Evolutionary conservation across 345 rosid genomes (phyloP).

Genomic region (Cardamine resedifolia): DNA sequence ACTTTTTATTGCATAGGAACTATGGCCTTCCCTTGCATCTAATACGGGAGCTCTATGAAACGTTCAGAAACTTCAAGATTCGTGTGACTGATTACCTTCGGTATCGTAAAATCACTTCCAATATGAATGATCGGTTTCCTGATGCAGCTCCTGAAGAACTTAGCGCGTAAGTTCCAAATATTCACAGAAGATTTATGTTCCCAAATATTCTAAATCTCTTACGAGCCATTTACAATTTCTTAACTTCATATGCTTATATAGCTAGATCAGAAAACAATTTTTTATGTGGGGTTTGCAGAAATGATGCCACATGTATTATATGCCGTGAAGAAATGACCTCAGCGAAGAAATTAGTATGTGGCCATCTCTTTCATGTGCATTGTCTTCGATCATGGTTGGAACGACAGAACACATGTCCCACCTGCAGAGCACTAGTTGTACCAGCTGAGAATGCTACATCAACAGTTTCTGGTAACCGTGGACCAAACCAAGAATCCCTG

Average conservation of each 20-base stretch:
- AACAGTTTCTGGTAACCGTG: constrained; percentile 59
- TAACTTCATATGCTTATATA: constrained; percentile 14
- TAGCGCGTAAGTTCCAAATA: constrained; percentile 53
- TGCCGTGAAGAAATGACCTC: constrained; percentile 98
- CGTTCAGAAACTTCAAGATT: constrained; percentile 86
- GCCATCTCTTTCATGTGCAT: constrained; percentile 93
- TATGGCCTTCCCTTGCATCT: constrained; percentile 94
- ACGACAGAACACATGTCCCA: constrained; percentile 95
- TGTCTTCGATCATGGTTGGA: constrained; percentile 98
- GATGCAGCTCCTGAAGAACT: constrained; percentile 95
- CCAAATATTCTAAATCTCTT: neutral
- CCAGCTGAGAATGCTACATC: constrained; percentile 70
- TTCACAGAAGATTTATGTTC: neutral
- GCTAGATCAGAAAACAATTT: constrained; percentile 12
- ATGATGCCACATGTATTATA: constrained; percentile 90
- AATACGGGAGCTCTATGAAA: constrained; percentile 94
- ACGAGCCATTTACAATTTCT: constrained; percentile 6
- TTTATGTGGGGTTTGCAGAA: constrained; percentile 55
- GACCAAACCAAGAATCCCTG: constrained; percentile 46
- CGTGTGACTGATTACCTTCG: constrained; percentile 91
- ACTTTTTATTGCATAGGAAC: constrained; percentile 53
- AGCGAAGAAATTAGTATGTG: constrained; percentile 89
- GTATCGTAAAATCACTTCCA: constrained; percentile 92
- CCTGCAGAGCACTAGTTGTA: constrained; percentile 88
- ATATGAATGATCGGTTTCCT: constrained; percentile 95